phyloP scores from a whole-genome alignment of 768 basidiomycete species.

The Pleurotus giganteus region DNA sequence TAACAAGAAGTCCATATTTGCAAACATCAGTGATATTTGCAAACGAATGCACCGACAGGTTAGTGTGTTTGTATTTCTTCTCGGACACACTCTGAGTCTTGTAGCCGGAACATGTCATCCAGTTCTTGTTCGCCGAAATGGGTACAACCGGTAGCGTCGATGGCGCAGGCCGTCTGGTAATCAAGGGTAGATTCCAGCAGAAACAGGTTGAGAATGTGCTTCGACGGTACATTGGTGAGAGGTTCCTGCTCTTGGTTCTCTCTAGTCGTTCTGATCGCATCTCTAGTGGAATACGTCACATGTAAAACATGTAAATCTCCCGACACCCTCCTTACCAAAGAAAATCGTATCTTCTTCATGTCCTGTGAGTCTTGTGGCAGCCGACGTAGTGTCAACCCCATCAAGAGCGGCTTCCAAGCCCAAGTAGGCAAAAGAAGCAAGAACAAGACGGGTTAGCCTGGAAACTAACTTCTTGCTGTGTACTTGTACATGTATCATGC shows the following conservation, averaged over 20 bases:
- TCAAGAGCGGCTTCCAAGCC: conserved; percentile 99
- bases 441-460: conserved; percentile 63
- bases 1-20: conserved; percentile 96
- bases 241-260: background rate
- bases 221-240: conserved; percentile 91
- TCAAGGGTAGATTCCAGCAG: conserved; percentile 97
- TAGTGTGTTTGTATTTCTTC: conserved; percentile 10
- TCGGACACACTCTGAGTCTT: background rate
- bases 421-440: conserved; percentile 88
- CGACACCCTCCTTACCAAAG: conserved; percentile 94
- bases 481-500: conserved; percentile 4
- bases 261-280: background rate
- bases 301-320: conserved; percentile 99
- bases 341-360: conserved; percentile 99
- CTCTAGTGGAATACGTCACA: conserved; percentile 91
- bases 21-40: conserved; percentile 97
- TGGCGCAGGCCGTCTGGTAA: conserved; percentile 87
- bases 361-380: conserved; percentile 90
- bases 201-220: conserved; percentile 98
- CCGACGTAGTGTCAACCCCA: conserved; percentile 87
- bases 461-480: conserved; percentile 8
- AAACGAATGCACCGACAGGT: conserved; percentile 92
- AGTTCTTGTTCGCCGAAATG: conserved; percentile 96
- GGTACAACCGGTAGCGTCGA: conserved; percentile 97
- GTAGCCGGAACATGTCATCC: conserved; percentile 95